These are phyloP conservation scores for Trichodelitschia bisporula DNA, from an alignment of 495 filamentous ascomycete species.

Conservation along the genomic window DNA sequence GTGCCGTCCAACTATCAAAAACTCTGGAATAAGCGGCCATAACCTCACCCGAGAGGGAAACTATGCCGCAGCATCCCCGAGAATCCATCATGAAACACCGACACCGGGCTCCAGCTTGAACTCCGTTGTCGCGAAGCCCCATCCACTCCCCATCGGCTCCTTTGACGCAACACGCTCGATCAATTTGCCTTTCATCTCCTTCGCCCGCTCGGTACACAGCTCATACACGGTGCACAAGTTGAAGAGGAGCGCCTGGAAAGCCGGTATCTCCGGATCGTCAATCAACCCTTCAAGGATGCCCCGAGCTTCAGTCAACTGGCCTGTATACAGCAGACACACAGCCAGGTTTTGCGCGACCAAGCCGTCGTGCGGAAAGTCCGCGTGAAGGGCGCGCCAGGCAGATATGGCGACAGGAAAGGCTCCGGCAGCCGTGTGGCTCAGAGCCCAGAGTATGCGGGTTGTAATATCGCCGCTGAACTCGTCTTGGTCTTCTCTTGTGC, in stretches of 20 bases:
- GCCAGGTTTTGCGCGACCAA: too few relatives aligned
- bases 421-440: conserved; percentile 21
- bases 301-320: conserved; percentile 44
- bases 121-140: too few relatives aligned
- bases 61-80: too few relatives aligned
- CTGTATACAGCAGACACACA: conserved; percentile 41
- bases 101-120: too few relatives aligned
- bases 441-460: too few relatives aligned
- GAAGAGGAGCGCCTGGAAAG: conserved; percentile 54
- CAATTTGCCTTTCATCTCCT: conserved; percentile 38
- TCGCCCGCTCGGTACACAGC: conserved; percentile 57
- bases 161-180: conserved; percentile 50
- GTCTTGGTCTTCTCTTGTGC: too few relatives aligned
- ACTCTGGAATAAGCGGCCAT: too few relatives aligned
- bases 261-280: conserved; percentile 21
- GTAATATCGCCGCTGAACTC: conserved; percentile 30
- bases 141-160: too few relatives aligned
- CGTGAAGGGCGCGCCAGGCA: not conserved
- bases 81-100: too few relatives aligned
- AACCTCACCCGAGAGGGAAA: too few relatives aligned
- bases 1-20: too few relatives aligned
- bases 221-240: conserved; percentile 86
- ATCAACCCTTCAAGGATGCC: conserved; percentile 37
- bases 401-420: conserved; percentile 45
- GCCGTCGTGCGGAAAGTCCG: too few relatives aligned